These are phyloP conservation scores for Mortierella antarctica DNA, from an alignment of 192 early-diverging fungal genomes.

Conservation along the genomic window DNA sequence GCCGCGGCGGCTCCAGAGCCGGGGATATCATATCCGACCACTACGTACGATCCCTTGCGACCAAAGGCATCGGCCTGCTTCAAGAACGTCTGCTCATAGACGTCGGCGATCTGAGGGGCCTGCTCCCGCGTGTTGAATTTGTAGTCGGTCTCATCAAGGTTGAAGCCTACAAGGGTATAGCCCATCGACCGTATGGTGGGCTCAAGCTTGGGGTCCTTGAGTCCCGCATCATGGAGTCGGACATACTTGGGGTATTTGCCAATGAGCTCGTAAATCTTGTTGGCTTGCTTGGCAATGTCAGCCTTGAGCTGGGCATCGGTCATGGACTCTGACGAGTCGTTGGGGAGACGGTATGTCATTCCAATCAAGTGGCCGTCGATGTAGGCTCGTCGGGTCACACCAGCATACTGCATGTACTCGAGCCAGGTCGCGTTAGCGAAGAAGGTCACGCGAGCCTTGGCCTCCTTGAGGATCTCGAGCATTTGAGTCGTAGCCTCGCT, in stretches of 20 bases:
- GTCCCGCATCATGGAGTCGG: conserved; percentile 56
- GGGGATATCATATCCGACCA: conserved; percentile 63
- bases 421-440: conserved; percentile 65
- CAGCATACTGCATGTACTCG: conserved; percentile 64
- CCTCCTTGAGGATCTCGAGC: conserved; percentile 59
- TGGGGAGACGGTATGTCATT: conserved; percentile 65
- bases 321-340: conserved; percentile 55
- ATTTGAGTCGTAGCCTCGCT: conserved; percentile 67
- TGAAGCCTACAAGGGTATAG: conserved; percentile 60
- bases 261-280: conserved; percentile 56
- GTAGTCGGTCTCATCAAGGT: conserved; percentile 61
- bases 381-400: conserved; percentile 63
- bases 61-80: conserved; percentile 62
- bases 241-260: conserved; percentile 64
- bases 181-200: conserved; percentile 55
- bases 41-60: conserved; percentile 57
- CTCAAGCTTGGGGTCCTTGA: conserved; percentile 57
- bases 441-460: conserved; percentile 62
- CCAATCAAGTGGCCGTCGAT: conserved; percentile 66
- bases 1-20: conserved; percentile 59
- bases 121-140: conserved; percentile 56
- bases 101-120: conserved; percentile 51
- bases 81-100: conserved; percentile 53
- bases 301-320: conserved; percentile 54
- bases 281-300: conserved; percentile 59